Conservation (phyloP, 2,329 filamentous ascomycete species). For the Ceratocystis albifundus region DNA sequence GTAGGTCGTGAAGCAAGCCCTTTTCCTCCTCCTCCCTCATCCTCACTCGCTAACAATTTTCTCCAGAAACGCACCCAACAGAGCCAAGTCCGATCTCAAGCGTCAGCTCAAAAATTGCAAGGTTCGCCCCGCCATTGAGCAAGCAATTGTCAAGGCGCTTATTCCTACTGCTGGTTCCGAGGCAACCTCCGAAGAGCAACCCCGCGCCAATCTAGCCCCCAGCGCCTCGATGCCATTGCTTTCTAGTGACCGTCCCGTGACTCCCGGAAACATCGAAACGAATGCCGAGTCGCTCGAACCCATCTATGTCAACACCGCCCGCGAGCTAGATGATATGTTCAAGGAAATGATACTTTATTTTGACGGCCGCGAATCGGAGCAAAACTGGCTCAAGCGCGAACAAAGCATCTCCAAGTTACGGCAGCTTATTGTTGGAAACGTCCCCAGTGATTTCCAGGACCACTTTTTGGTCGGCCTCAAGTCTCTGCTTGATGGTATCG, state of each 20-base stretch:
- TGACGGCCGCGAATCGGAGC: conserved; percentile 78
- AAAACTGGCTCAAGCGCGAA: conserved; percentile 83
- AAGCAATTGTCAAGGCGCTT: conserved; percentile 66
- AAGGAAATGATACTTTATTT: conserved; percentile 70
- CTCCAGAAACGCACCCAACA: conserved; percentile 58
- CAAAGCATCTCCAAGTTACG: conserved; percentile 67
- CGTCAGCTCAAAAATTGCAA: conserved; percentile 73
- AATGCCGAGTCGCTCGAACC: conserved; percentile 64
- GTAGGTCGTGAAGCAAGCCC: conserved; percentile 34
- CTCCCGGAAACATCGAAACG: conserved; percentile 48
- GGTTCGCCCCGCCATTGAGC: conserved; percentile 74
- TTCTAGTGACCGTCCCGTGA: conserved; percentile 41
- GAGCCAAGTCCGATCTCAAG: conserved; percentile 80
- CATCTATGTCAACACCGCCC: conserved; percentile 67
- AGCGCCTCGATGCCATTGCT: conserved; percentile 35
- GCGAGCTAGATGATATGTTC: conserved; percentile 81
- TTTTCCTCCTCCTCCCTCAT: background rate
- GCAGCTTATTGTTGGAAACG: conserved; percentile 72
- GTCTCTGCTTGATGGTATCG: conserved; percentile 68
- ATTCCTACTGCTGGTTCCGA: conserved; percentile 40
- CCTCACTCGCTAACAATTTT: conserved; percentile 8
- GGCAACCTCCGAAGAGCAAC: conserved; percentile 30
- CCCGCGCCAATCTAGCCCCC: conserved; percentile 33
- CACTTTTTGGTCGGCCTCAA: conserved; percentile 61
- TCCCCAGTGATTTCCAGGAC: conserved; percentile 61